Evolutionary conservation across 345 rosid genomes (phyloP).

Genomic region (Camelina sativa): DNA sequence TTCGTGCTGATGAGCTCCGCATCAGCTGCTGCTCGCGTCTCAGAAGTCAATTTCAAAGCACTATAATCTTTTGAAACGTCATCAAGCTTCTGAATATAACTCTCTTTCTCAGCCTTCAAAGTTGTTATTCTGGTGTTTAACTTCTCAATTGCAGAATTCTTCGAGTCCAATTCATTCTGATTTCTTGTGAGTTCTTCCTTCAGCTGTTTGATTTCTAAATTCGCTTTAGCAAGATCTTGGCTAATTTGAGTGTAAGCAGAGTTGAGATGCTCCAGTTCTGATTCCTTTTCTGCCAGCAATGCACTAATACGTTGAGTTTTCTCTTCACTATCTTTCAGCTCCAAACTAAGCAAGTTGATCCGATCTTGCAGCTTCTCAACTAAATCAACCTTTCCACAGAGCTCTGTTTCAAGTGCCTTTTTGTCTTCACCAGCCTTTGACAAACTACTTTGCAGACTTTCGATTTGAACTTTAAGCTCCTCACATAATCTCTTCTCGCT

Average conservation of each 20-base stretch:
- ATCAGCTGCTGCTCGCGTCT: conserved; percentile 56
- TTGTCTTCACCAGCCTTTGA: conserved; percentile 63
- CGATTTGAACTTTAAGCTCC: conserved; percentile 59
- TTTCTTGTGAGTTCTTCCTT: conserved; percentile 51
- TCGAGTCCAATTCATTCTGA: conserved; percentile 56
- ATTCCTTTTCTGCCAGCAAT: conserved; percentile 59
- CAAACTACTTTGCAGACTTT: conserved; percentile 55
- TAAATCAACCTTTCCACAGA: conserved; percentile 58
- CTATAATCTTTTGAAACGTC: conserved; percentile 52
- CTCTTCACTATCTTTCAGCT: conserved; percentile 70
- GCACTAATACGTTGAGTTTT: conserved; percentile 53
- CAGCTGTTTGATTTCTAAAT: conserved; percentile 53
- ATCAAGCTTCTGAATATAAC: conserved; percentile 51
- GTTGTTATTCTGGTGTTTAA: conserved; percentile 57
- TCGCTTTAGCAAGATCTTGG: conserved; percentile 59
- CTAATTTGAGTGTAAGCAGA: conserved; percentile 52
- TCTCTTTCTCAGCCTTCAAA: conserved; percentile 58
- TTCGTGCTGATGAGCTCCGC: conserved; percentile 56
- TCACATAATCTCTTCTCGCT: conserved; percentile 63
- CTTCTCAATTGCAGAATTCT: conserved; percentile 57
- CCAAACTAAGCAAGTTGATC: conserved; percentile 57
- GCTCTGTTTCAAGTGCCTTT: conserved; percentile 58
- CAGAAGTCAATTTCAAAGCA: conserved; percentile 66
- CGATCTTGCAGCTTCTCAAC: conserved; percentile 61
- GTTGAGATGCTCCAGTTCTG: conserved; percentile 58